Evolutionary conservation across 176 grass and related monocot species (phyloP), one percentile per base, ranked within the genome.

Genomic region (Triticum urartu): DNA sequence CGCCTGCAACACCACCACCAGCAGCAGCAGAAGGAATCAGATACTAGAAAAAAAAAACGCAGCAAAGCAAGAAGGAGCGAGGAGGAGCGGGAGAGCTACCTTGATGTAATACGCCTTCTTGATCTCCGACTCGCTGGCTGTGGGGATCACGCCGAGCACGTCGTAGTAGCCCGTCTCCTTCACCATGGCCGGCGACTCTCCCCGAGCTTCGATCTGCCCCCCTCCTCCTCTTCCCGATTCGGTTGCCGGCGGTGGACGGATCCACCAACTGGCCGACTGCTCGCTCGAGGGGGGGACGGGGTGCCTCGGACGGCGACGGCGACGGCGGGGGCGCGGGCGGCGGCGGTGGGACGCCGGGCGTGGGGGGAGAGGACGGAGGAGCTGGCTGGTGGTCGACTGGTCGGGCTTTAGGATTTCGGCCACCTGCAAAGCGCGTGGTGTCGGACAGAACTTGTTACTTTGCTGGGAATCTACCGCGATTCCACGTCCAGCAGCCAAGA

Each of bases 101-200:
- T 95, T 98, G 40, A 92, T 86, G 84, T 98, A 95, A 79, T 95
- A 98, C 9, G 94, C 97, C 75, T 98, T 98, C 90, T 98, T 98
- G 86, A 98, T 98, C 84, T 98, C 93, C 11, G 93, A 87, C 47
- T 98, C 96, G 14, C 90, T 92, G 59, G 96, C 96, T 10, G 86
- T 70, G 18, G 96, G 93, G 70, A 45, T 80, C 14, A 98, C 90
- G 26, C 91, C 96, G 52, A 98, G 79, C 76, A 98, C 96, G 69
- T 98, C 96, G 47, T 98, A 98, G 90, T 98, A 98, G 22, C 85
- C 79, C 26, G 96, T 98, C 58, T 98, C 96, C 74, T 94, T 94
- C 78, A 98, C 96, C 96, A 94, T 95, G 89, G 74, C 79, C 38
- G 26, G 47, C 68, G 10, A 74, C 72, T 11, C 73, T 21, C 40